phyloP scores from a whole-genome alignment of 768 basidiomycete species.

The Auricularia sp. region DNA sequence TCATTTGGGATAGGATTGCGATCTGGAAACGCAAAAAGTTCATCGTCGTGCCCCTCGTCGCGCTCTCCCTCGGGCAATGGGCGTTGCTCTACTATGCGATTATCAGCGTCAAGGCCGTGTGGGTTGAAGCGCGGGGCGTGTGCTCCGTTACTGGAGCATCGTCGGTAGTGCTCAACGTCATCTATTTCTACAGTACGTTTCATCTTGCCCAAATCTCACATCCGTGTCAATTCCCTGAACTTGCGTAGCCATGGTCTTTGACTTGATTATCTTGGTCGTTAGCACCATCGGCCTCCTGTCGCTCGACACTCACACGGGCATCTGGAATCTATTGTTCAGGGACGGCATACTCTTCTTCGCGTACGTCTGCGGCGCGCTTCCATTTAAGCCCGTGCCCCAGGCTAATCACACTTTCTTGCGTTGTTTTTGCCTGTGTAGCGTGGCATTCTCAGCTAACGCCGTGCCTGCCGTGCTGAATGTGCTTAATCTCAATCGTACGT shows the following conservation, averaged over 20 bases:
- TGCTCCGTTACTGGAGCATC: constrained; percentile 1
- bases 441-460: not conserved
- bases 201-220: not conserved
- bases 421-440: not conserved
- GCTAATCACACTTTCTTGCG: constrained; percentile 1
- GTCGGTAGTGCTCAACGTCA: constrained; percentile 8
- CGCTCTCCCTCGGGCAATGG: constrained; percentile 5
- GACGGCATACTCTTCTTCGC: constrained; percentile 13
- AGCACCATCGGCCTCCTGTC: constrained; percentile 10
- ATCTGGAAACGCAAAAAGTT: constrained; percentile 3
- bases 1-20: not conserved
- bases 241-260: constrained; percentile 11
- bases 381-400: constrained; percentile 2
- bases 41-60: constrained; percentile 3
- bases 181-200: constrained; percentile 13
- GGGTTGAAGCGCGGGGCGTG: not conserved
- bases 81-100: constrained; percentile 3
- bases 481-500: not conserved
- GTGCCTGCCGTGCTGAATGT: not conserved
- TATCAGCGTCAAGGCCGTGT: constrained; percentile 6
- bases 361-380: constrained; percentile 8
- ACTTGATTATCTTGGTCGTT: constrained; percentile 10
- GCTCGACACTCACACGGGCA: constrained; percentile 7
- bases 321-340: constrained; percentile 12
- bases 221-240: constrained; percentile 3